Conservation (phyloP, 805 yeast genomes). For the Scheffersomyces stipitis region DNA sequence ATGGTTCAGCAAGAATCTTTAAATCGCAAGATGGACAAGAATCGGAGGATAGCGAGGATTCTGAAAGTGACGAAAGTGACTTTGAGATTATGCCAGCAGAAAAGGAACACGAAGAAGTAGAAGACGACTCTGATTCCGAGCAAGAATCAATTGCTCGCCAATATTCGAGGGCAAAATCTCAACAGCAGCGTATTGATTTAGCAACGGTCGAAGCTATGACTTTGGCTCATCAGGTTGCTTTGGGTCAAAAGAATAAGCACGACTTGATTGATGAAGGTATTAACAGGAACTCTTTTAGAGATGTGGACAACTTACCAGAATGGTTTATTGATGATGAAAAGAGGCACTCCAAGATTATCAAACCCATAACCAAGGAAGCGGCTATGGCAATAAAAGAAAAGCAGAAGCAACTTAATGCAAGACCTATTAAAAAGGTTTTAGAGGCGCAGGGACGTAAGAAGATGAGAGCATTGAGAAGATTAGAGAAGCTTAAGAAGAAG, state of each 20-base stretch:
- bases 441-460: constrained; percentile 97
- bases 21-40: constrained; percentile 16
- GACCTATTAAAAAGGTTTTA: constrained; percentile 98
- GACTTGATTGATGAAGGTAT: constrained; percentile 91
- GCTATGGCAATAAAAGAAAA: constrained; percentile 44
- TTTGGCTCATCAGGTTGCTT: constrained; percentile 90
- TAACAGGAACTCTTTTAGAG: constrained; percentile 89
- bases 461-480: constrained; percentile 82
- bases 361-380: constrained; percentile 92
- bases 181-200: constrained; percentile 68
- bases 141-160: constrained; percentile 45
- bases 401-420: constrained; percentile 72
- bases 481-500: constrained; percentile 89
- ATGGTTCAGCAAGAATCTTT: constrained; percentile 6
- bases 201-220: constrained; percentile 98
- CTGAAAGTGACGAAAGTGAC: constrained; percentile 34
- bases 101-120: constrained; percentile 16
- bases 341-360: constrained; percentile 76
- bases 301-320: constrained; percentile 86
- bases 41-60: constrained; percentile 17
- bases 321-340: constrained; percentile 96
- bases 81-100: constrained; percentile 43
- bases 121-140: constrained; percentile 46
- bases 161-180: constrained; percentile 44
- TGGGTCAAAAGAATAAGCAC: constrained; percentile 81